phyloP scores from a whole-genome alignment of 2,329 filamentous ascomycete species.

The Magnaporthales sp. region DNA sequence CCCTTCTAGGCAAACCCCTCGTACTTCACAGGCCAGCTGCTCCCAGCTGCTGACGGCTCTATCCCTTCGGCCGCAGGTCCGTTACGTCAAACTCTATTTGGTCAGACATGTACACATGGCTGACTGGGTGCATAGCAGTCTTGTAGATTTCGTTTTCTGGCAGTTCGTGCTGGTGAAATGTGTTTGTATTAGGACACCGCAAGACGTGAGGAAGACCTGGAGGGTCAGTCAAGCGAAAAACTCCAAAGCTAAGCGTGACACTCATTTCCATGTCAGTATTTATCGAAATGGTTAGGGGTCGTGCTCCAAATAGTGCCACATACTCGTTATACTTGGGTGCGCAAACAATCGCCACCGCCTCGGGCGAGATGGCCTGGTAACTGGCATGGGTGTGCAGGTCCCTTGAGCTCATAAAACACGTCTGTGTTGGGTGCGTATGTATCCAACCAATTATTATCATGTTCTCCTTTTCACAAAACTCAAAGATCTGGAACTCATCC shows the following conservation, averaged over 20 bases:
- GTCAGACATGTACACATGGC: conserved; percentile 62
- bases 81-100: conserved; percentile 53
- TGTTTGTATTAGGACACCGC: conserved; percentile 64
- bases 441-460: conserved; percentile 92
- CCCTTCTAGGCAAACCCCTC: background rate
- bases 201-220: conserved; percentile 82
- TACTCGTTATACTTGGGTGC: conserved; percentile 72
- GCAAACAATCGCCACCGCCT: conserved; percentile 95
- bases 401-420: conserved; percentile 93
- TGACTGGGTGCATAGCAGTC: conserved; percentile 55
- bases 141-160: conserved; percentile 61
- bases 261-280: background rate
- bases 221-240: conserved; percentile 88
- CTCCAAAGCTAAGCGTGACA: conserved; percentile 59
- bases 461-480: conserved; percentile 79
- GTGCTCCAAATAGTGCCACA: conserved; percentile 23
- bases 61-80: conserved; percentile 32
- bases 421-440: conserved; percentile 93
- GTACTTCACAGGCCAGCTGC: background rate
- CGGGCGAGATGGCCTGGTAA: conserved; percentile 93
- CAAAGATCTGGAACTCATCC: conserved; percentile 76
- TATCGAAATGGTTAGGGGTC: background rate
- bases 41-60: background rate
- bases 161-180: conserved; percentile 70
- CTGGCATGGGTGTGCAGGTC: conserved; percentile 91